Evolutionary conservation across 139 green algal genomes (phyloP), one percentile per base, ranked within the genome.

Genomic region (Picochlorum sp.): DNA sequence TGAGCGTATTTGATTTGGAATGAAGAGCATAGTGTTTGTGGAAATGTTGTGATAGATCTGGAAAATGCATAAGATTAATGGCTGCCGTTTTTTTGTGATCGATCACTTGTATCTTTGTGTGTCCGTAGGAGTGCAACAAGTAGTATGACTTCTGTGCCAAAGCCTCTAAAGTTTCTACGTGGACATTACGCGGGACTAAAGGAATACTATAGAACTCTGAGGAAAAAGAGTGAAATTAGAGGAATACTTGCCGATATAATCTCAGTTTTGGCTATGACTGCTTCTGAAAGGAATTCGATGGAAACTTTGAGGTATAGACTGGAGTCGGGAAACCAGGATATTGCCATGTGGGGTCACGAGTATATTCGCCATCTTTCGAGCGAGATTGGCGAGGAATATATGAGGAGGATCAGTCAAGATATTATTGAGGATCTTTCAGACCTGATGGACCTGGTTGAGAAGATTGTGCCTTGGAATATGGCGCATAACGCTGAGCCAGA

Each of bases 401-500:
- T 57, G 28, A 54, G 55, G 57, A 43, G 24, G 30, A 37, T 62
- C 14, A 29, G 20, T 1, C 45, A 7, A 2, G 68, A 63, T 18
- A 4, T 20, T 3, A n/a, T 45, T 4, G 28, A 14, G 9, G n/a
- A 25, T 3, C 37, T 72, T 12, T 58, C 77, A 7, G 88, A 97
- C 61, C 71, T 98, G 13, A 80, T 97, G 82, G 36, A 58, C 3
- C 77, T 98, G 10, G 92, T 97, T 7, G 50, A 63, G 1, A 69
- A 94, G 56, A 98, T 99, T 59, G 85, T 96, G 29, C 93, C 93
- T 0, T 97, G 92, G 68, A 85, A 99, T 68, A 94, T 99, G 84
- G 73, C 78, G 13, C 89, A 99, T 77, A 96, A 96, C 56, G 88
- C 92, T 36, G 93, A 98, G 79, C 93, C 93, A 2, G 93, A 99